Conservation (phyloP, 257 asterid species). For the Solanum chmielewskii region DNA sequence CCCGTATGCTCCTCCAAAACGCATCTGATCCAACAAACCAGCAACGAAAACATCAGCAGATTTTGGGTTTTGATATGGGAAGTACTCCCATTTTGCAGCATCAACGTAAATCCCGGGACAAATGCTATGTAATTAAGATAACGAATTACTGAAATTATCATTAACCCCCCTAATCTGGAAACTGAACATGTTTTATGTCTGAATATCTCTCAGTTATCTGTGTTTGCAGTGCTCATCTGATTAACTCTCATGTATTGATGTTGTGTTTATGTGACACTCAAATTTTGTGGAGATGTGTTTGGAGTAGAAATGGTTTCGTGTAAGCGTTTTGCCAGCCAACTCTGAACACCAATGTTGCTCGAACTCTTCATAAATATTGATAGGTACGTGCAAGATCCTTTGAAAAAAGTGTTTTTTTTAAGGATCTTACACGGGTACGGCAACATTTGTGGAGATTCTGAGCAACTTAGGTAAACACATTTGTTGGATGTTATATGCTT, state of each 20-base stretch:
- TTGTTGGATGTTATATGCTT: not conserved
- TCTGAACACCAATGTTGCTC: not conserved
- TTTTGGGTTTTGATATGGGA: not conserved
- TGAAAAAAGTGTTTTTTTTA: too few species aligned
- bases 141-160: not conserved
- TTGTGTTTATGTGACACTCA: not conserved
- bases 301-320: not conserved
- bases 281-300: not conserved
- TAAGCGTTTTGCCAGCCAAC: not conserved
- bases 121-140: not conserved
- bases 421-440: not conserved
- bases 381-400: not conserved
- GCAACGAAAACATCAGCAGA: not conserved
- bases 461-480: not conserved
- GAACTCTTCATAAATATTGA: not conserved
- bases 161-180: not conserved
- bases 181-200: not conserved
- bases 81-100: not conserved
- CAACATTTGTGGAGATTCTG: not conserved
- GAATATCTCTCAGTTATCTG: not conserved
- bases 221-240: not conserved
- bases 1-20: constrained; percentile 68
- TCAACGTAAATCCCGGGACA: not conserved
- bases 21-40: constrained; percentile 17
- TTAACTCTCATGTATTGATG: not conserved